Evolutionary conservation across 106 monocot genomes (phyloP).

Genomic region (Phalaenopsis equestris): DNA sequence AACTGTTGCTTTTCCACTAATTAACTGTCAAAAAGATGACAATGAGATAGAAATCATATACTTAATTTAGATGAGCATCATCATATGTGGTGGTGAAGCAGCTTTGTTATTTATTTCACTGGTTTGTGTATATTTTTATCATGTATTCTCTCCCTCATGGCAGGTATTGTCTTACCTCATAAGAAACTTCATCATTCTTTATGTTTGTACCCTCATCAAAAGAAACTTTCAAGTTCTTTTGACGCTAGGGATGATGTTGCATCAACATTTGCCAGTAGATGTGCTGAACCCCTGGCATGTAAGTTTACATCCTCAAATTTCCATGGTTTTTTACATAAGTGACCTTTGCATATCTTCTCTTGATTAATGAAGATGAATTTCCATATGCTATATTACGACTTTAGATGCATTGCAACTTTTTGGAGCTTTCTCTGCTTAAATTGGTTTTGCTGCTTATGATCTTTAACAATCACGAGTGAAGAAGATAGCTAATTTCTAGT

Average conservation of each 20-base stretch:
- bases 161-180: conserved; percentile 32
- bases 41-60: background rate
- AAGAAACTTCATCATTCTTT: conserved; percentile 27
- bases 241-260: conserved; percentile 41
- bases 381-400: background rate
- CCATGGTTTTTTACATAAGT: background rate
- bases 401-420: background rate
- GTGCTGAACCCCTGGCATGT: conserved; percentile 62
- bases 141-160: background rate
- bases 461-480: background rate
- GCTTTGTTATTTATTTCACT: background rate
- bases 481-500: conserved; percentile 27
- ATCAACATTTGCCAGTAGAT: conserved; percentile 23
- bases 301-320: conserved; percentile 30
- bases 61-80: background rate
- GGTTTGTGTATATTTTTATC: background rate
- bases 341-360: background rate
- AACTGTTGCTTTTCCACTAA: background rate
- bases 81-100: background rate
- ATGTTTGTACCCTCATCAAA: conserved; percentile 30
- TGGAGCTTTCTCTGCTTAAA: background rate
- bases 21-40: background rate
- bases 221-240: conserved; percentile 22
- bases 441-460: background rate
- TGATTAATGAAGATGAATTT: background rate